Base-by-base conservation (phyloP, 208 protist genomes). In the Leptomonas pyrrhocoris region DNA sequence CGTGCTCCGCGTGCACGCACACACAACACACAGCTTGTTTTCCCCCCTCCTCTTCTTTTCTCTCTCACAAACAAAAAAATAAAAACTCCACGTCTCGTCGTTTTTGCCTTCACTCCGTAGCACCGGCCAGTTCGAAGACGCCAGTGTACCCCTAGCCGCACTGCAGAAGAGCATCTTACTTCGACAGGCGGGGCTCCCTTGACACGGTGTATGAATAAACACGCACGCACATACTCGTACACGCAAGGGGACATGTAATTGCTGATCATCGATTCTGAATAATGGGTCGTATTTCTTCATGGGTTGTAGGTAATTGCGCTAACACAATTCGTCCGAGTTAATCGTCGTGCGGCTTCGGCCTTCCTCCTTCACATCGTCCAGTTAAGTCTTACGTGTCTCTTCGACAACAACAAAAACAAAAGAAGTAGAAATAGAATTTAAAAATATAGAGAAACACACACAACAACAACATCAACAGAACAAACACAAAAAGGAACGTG, bases 101-200 rank as follows among this genome's bases (percentile, higher is more conserved):
- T 19, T 56, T 9, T 38, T 15, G n/a, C 55, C 21, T 43, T 40
- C 2, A 38, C 68, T 53, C 68, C 51, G 50, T 66, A 59, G 49
- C 68, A 74, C 68, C 49, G 58, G 58, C 59, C 68, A 74, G 68
- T 67, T 77, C 71, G 62, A 77, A 64, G 62, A 69, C 62, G 36
- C 71, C 71, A 77, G 71, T 77, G 71, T 66, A 68, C 62, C 57
- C 62, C 71, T 70, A 68, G 56, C 62, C 61, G 71, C 68, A 68
- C 71, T 65, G 61, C 54, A 38, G 62, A 77, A 69, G 71, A 65
- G 61, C 62, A 69, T 77, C 71, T 74, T 58, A 67, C 68, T 66
- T 74, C 68, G 50, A 50, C 68, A 74, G 68, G 68, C 57, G 68
- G 59, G 68, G 61, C 13, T 48, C 48, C 61, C 61, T 36, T 48